A percentile compares a stretch with the other conserved stretches of the same genome.
These are phyloP conservation scores for Backusella morwellensis DNA, from an alignment of 192 early-diverging fungal genomes.

Conservation along the genomic window DNA sequence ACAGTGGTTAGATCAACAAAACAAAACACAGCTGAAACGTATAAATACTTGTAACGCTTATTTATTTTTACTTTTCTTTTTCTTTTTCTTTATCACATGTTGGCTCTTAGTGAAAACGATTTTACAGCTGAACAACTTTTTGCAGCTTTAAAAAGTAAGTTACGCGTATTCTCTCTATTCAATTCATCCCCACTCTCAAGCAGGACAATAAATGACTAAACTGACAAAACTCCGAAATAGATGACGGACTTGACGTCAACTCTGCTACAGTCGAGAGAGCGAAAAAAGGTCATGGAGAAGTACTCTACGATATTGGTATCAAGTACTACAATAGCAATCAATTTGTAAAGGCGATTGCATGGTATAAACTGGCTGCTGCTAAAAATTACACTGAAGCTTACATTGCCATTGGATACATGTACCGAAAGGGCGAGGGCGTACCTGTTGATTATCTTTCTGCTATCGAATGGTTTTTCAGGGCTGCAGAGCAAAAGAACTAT, in stretches of 20 bases:
- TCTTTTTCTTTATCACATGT: background rate
- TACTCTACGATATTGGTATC: background rate
- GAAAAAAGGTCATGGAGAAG: background rate
- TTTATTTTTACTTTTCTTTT: background rate
- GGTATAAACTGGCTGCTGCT: background rate
- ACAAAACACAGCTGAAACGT: background rate
- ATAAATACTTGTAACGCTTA: background rate
- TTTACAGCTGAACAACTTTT: conserved; percentile 4
- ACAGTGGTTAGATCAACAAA: background rate
- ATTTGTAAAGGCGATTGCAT: background rate
- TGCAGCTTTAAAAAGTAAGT: conserved; percentile 2
- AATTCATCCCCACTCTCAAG: background rate
- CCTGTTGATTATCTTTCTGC: background rate
- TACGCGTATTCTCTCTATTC: background rate
- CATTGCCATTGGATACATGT: background rate
- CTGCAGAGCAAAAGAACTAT: background rate
- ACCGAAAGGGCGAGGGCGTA: background rate
- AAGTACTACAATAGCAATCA: background rate
- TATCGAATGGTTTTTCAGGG: background rate
- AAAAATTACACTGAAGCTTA: background rate
- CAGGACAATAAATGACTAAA: background rate
- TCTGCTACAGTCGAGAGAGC: background rate
- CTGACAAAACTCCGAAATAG: background rate
- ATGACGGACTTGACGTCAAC: background rate
- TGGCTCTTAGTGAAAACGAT: background rate